Evolutionary conservation across 139 green algal species (phyloP).

Genomic region (Yamagishiella unicocca): DNA sequence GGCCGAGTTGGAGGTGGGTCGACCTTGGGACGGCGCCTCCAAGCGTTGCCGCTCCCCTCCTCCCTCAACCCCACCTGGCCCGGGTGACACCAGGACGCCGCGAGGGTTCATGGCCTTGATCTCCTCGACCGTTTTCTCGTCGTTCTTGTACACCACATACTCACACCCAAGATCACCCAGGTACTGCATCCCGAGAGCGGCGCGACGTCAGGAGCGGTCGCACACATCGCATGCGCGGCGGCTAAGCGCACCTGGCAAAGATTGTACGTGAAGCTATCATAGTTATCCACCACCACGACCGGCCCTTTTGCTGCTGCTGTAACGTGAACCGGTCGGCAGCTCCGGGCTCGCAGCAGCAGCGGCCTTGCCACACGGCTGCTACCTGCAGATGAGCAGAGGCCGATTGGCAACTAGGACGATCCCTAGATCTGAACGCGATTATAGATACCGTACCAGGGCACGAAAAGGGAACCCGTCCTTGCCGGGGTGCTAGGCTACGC

Average conservation of each 20-base stretch:
- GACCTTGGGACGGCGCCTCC: too few relatives aligned
- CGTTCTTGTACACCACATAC: constrained; percentile 96
- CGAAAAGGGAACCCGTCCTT: background rate
- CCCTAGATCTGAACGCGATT: too few relatives aligned
- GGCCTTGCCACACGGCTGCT: constrained; percentile 1
- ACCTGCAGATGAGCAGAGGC: background rate
- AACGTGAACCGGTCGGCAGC: background rate
- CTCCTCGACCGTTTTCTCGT: constrained; percentile 94
- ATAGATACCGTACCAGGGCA: constrained; percentile 12
- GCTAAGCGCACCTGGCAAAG: constrained; percentile 85
- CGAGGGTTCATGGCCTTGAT: constrained; percentile 87
- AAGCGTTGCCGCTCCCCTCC: background rate
- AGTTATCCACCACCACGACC: constrained; percentile 98
- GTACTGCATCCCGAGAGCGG: constrained; percentile 81
- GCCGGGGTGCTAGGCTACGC: constrained; percentile 1
- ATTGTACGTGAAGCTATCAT: constrained; percentile 99
- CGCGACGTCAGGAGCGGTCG: background rate
- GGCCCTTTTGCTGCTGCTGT: constrained; percentile 61
- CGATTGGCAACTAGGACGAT: too few relatives aligned
- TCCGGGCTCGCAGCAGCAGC: background rate
- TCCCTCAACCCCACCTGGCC: constrained; percentile 78
- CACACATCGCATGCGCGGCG: background rate
- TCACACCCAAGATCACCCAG: constrained; percentile 92
- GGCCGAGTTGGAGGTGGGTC: too few relatives aligned
- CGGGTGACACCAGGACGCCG: constrained; percentile 95